Conservation (phyloP, 805 yeast genomes). For the Ogataea nakhonphanomensis region DNA sequence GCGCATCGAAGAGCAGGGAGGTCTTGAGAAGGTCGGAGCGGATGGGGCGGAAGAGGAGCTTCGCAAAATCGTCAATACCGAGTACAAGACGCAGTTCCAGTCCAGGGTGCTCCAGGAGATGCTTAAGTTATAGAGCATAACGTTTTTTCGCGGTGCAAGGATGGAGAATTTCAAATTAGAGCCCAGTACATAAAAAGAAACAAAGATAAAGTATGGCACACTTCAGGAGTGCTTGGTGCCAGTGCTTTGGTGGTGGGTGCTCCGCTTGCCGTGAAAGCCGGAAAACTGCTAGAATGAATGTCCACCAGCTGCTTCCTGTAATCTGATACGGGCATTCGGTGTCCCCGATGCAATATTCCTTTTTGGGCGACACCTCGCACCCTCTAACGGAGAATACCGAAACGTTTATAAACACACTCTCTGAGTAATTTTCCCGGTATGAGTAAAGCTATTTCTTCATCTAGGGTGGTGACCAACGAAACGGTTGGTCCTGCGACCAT, state of each 20-base stretch:
- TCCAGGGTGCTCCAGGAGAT: constrained; percentile 23
- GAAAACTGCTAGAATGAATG: too few relatives aligned
- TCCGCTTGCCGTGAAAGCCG: too few relatives aligned
- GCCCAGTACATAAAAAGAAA: constrained; percentile 5
- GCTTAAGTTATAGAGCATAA: constrained; percentile 16
- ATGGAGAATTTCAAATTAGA: constrained; percentile 1
- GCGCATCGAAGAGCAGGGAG: constrained; percentile 41
- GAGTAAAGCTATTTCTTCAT: constrained; percentile 64
- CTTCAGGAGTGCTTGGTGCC: too few relatives aligned
- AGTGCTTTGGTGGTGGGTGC: too few relatives aligned
- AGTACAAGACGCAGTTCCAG: constrained; percentile 17
- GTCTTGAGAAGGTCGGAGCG: constrained; percentile 40
- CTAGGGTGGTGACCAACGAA: constrained; percentile 50
- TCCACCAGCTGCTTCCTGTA: too few relatives aligned
- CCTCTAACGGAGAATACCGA: constrained; percentile 5
- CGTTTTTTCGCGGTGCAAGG: constrained; percentile 4
- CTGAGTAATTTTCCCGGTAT: constrained; percentile 26
- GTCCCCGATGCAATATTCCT: neutral
- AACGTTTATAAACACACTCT: constrained; percentile 1
- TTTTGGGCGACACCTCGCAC: constrained; percentile 7
- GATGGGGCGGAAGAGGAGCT: constrained; percentile 40
- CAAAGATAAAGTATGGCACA: constrained; percentile 6
- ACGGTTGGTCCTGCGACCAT: constrained; percentile 57
- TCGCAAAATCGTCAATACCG: constrained; percentile 32
- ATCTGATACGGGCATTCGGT: too few relatives aligned